Evolutionary conservation across 306 rosid species (phyloP).

Genomic region (Astragalus glycyphyllos): DNA sequence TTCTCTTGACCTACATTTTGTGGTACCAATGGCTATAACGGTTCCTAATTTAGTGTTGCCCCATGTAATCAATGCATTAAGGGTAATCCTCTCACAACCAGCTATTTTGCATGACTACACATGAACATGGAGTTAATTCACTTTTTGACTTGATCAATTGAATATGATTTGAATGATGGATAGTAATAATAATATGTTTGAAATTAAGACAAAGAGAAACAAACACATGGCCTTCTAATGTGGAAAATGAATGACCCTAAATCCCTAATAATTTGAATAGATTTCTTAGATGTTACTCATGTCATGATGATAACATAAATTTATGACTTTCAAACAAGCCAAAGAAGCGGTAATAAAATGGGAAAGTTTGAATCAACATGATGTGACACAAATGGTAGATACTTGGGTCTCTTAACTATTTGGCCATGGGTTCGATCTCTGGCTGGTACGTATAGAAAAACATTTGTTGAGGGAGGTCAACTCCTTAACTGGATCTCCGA

Average conservation of each 20-base stretch:
- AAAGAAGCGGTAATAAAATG: constrained; percentile 13
- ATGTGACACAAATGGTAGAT: no score
- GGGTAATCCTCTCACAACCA: background rate
- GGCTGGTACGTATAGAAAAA: no score
- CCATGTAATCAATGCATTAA: constrained; percentile 12
- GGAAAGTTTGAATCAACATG: no score
- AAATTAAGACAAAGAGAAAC: background rate
- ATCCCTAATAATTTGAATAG: constrained; percentile 15
- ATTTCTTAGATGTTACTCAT: constrained; percentile 18
- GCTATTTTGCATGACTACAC: background rate
- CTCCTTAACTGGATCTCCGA: no score
- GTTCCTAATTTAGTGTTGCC: constrained; percentile 23
- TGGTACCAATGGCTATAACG: constrained; percentile 15
- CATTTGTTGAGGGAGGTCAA: no score
- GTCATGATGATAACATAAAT: constrained; percentile 27
- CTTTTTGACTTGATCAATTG: background rate
- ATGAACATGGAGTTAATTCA: background rate
- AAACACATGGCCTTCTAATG: background rate
- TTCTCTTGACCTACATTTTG: constrained; percentile 34
- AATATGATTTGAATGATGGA: no score
- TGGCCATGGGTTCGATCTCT: no score
- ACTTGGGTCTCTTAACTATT: no score
- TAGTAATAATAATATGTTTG: background rate
- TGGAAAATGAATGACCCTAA: background rate
- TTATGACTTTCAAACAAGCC: constrained; percentile 26